Evolutionary conservation across 108 stramenopile species (phyloP), one percentile per base, ranked within the genome.

Genomic region (Stephanodiscus minutulus): DNA sequence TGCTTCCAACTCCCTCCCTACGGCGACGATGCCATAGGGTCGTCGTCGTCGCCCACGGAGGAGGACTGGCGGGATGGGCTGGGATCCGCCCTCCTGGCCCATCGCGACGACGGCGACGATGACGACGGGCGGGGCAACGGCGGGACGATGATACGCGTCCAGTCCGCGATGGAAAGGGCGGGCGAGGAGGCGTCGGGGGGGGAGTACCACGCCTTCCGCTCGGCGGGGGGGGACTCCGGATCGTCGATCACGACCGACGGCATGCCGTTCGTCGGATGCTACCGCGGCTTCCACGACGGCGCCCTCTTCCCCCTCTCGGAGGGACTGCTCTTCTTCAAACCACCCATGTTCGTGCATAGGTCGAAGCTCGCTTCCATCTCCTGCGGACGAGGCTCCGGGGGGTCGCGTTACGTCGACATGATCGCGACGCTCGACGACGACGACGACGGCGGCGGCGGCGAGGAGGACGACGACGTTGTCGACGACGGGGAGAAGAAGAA

Each of bases 241-340:
- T 74, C 62, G 21, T 82, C 86, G 2, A 91, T 87, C 6, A 88
- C 89, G 18, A 76, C 73, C 1, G 85, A 79, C 13, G 83, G 82
- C 4, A 85, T 94, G 88, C 93, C 93, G 12, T 94, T 76, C 74
- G 88, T 94, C 55, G 66, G 71, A 12, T 94, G 93, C 47, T 86
- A 94, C 67, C 68, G 76, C 3, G 90, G 90, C 17, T 83, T 90
- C 10, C 83, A 90, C 50, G 89, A 94, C 77, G 93, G 93, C 4
- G 82, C 77, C 10, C 55, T 94, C 31, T 94, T 70, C 70, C 93
- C 93, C 3, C 53, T 94, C 41, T 62, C 65, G 9, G 87, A 91
- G 58, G 93, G 93, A 22, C 72, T 94, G 10, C 59, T 91, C n/a
- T 94, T 91, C 68, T 90, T 84, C 86, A 88, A 86, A 68, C 91